These are phyloP conservation scores for Tilletia horrida DNA, from an alignment of 1,284 basidiomycete genomes.

Conservation along the genomic window DNA sequence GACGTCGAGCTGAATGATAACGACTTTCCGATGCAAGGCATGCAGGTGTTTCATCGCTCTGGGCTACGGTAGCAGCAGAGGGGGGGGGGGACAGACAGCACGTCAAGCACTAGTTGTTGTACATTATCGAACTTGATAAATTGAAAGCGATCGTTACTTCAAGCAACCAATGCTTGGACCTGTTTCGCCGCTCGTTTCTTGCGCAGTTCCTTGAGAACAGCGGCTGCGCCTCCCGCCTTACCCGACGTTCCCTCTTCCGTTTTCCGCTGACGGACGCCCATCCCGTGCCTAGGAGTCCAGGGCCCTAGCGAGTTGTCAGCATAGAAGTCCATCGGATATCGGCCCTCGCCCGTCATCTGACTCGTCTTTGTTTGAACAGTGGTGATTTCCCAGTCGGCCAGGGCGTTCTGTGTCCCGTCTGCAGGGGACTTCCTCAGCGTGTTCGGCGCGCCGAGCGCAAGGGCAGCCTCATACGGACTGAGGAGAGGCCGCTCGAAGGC, in stretches of 20 bases:
- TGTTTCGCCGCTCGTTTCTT: constrained; percentile 6
- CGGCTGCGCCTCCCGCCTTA: background rate
- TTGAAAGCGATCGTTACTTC: no score
- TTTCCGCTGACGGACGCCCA: constrained; percentile 27
- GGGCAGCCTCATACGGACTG: constrained; percentile 88
- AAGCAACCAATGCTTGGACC: no score
- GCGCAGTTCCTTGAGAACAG: constrained; percentile 3
- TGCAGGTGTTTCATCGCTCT: no score
- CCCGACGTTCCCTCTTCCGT: background rate
- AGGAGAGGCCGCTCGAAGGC: constrained; percentile 86
- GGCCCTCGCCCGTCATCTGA: constrained; percentile 52
- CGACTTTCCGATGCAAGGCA: no score
- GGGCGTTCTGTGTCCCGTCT: constrained; percentile 15
- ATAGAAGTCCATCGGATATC: constrained; percentile 97
- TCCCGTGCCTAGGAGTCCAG: constrained; percentile 57
- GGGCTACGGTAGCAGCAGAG: no score
- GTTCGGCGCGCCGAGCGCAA: constrained; percentile 67
- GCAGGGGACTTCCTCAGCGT: background rate
- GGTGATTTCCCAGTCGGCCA: constrained; percentile 41
- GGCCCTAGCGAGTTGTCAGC: constrained; percentile 65
- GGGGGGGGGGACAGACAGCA: no score
- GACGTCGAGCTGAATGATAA: no score
- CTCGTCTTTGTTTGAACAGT: background rate
- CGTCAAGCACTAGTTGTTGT: no score
- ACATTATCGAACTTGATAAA: no score